Conservation (phyloP, 257 asterid species). For the Forsythia suspensa region DNA sequence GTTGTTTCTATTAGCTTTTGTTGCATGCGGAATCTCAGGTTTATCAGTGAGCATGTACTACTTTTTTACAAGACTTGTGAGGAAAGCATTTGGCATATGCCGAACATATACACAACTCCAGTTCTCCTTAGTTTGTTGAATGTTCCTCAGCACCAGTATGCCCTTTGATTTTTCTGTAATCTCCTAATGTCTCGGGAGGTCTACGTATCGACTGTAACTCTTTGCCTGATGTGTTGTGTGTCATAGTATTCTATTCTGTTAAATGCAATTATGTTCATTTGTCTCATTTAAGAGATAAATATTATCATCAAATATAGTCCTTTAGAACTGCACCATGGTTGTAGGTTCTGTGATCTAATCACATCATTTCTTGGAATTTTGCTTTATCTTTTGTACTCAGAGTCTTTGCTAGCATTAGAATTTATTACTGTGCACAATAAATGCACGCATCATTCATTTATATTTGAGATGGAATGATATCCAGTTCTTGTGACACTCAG, state of each 20-base stretch:
- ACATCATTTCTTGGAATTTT: not conserved
- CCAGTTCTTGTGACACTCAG: constrained; percentile 35
- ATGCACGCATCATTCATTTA: not conserved
- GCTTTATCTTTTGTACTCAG: not conserved
- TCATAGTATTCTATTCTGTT: not conserved
- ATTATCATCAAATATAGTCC: not conserved
- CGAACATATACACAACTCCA: not conserved
- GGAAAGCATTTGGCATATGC: not conserved
- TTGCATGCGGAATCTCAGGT: no score
- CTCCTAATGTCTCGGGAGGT: not conserved
- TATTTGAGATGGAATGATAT: not conserved
- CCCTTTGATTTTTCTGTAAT: not conserved
- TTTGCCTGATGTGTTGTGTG: not conserved
- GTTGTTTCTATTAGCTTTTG: not conserved
- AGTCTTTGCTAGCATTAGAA: not conserved
- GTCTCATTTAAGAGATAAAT: not conserved
- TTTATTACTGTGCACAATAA: not conserved
- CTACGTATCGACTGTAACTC: not conserved
- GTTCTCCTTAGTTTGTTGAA: not conserved
- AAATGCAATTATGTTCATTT: not conserved
- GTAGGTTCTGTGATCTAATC: not conserved
- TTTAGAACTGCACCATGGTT: not conserved
- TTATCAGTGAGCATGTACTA: not conserved
- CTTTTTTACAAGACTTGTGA: not conserved
- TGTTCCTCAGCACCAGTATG: not conserved